Evolutionary conservation across 768 basidiomycete genomes (phyloP).

Genomic region (Ramaria rubella): DNA sequence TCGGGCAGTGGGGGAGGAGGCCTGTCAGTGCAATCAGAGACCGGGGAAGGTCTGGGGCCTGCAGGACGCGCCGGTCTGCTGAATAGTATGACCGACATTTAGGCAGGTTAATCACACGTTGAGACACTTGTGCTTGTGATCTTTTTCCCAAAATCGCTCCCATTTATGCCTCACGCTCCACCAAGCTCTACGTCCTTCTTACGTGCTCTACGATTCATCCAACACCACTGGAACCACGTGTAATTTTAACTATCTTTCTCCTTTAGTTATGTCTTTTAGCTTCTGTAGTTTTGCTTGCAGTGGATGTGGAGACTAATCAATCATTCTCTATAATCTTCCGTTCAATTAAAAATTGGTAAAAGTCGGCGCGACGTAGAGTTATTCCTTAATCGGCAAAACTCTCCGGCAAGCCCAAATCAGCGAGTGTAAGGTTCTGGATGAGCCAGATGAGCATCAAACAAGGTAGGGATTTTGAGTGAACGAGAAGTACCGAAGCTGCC

Average conservation of each 20-base stretch:
- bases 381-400: not conserved
- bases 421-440: not conserved
- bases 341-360: no score
- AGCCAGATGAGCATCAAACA: no score
- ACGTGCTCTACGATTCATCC: no score
- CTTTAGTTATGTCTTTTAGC: no score
- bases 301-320: no score
- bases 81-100: constrained; percentile 43
- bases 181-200: no score
- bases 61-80: constrained; percentile 48
- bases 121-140: not conserved
- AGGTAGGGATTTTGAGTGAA: no score
- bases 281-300: no score
- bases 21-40: constrained; percentile 27
- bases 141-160: not conserved
- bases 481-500: not conserved
- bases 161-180: not conserved
- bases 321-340: no score
- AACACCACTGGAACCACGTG: no score
- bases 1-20: constrained; percentile 17
- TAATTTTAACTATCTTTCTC: no score
- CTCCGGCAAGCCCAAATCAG: not conserved
- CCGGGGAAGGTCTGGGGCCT: constrained; percentile 33
- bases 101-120: constrained; percentile 7
- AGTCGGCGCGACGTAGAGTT: no score